phyloP scores from a whole-genome alignment of 2,329 filamentous ascomycete species.

The Neurospora sp. region DNA sequence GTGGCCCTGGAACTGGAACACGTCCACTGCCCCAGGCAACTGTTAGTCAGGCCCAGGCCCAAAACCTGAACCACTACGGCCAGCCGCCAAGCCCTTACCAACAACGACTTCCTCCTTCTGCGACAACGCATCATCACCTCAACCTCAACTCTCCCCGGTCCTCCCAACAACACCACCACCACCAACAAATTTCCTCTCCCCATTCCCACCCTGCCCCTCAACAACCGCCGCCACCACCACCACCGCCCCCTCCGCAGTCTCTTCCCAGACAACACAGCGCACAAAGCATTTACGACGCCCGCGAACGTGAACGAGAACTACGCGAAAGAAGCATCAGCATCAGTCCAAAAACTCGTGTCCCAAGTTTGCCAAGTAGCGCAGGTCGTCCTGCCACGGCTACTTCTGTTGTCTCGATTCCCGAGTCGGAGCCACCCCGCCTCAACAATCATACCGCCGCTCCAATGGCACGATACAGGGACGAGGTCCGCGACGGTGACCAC shows the following conservation, averaged over 20 bases:
- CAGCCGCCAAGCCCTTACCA: slow-evolving; percentile 54
- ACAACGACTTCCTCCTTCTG: slow-evolving; percentile 32
- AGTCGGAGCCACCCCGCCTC: slow-evolving; percentile 16
- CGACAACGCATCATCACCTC: slow-evolving; percentile 26
- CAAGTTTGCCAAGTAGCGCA: slow-evolving; percentile 38
- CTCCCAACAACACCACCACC: slow-evolving; percentile 42
- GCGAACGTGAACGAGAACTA: slow-evolving; percentile 33
- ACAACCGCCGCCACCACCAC: slow-evolving; percentile 20
- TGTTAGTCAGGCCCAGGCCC: slow-evolving; percentile 25
- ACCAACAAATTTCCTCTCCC: slow-evolving; percentile 37
- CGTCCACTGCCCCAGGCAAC: neutral
- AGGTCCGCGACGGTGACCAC: slow-evolving; percentile 25
- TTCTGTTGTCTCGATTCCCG: slow-evolving; percentile 11
- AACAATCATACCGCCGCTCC: slow-evolving; percentile 9
- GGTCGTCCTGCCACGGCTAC: slow-evolving; percentile 20
- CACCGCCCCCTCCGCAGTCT: slow-evolving; percentile 25
- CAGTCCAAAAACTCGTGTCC: slow-evolving; percentile 64
- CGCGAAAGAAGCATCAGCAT: slow-evolving; percentile 64
- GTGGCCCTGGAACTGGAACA: neutral
- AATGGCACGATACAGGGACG: slow-evolving; percentile 10
- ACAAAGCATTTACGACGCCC: slow-evolving; percentile 35
- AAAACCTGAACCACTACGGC: slow-evolving; percentile 32
- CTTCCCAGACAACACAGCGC: slow-evolving; percentile 33
- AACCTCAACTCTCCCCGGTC: slow-evolving; percentile 36
- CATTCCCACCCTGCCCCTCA: slow-evolving; percentile 19